A percentile compares a stretch with the other conserved stretches of the same genome.
Conservation (phyloP, 1,284 basidiomycete species). For the Bjerkandera adusta region DNA sequence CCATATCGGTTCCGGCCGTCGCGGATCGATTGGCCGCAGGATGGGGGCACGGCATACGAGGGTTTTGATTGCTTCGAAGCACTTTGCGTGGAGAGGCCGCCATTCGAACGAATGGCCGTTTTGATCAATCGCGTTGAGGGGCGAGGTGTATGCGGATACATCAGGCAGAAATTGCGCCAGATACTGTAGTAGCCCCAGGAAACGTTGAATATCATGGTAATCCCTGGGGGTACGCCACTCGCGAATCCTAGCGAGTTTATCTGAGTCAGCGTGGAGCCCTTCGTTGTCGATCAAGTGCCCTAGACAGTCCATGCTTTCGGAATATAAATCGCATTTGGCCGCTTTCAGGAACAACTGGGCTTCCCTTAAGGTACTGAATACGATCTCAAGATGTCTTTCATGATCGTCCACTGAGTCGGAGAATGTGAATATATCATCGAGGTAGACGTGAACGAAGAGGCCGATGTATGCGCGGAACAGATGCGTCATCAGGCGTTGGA, state of each 20-base stretch:
- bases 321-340: constrained; percentile 24
- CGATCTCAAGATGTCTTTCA: constrained; percentile 21
- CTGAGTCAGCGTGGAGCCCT: constrained; percentile 28
- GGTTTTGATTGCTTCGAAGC: constrained; percentile 35
- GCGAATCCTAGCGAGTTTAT: constrained; percentile 25
- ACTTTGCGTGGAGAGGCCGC: constrained; percentile 31
- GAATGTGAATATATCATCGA: constrained; percentile 28
- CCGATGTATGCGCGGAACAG: constrained; percentile 25
- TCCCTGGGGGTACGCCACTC: constrained; percentile 26
- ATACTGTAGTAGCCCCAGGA: constrained; percentile 40
- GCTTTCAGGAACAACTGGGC: constrained; percentile 22
- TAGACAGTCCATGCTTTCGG: constrained; percentile 23
- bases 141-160: constrained; percentile 30
- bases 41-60: constrained; percentile 30
- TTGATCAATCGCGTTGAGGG: constrained; percentile 16
- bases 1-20: constrained; percentile 35
- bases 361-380: constrained; percentile 22
- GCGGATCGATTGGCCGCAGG: constrained; percentile 32
- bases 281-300: constrained; percentile 30
- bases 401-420: constrained; percentile 24
- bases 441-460: constrained; percentile 20
- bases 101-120: constrained; percentile 21
- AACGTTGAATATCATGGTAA: constrained; percentile 37
- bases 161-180: constrained; percentile 38
- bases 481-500: constrained; percentile 22